Evolutionary conservation across 78 protist genomes (phyloP).

Genomic region (Dictyostelium citrinum): DNA sequence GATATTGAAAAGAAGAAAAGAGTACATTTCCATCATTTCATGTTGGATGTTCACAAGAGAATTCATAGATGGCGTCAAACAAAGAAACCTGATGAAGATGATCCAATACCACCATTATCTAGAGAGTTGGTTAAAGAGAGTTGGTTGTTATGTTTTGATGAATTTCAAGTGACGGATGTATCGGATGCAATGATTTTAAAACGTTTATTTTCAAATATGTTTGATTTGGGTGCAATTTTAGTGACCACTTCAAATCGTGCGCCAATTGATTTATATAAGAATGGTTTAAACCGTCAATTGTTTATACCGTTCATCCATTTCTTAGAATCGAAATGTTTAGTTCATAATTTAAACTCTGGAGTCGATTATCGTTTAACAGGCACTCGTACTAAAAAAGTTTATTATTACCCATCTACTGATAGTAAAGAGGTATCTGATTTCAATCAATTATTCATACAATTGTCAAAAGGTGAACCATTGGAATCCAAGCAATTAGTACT

Average conservation of each 20-base stretch:
- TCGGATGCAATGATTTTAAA: slow-evolving; percentile 94
- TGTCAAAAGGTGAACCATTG: slow-evolving; percentile 54
- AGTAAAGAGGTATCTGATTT: not conserved
- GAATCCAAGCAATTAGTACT: not conserved
- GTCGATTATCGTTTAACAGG: slow-evolving; percentile 88
- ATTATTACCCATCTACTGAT: not conserved
- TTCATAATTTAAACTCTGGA: slow-evolving; percentile 72
- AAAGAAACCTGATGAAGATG: slow-evolving; percentile 25
- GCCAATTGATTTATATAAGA: slow-evolving; percentile 90
- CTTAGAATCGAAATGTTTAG: slow-evolving; percentile 56
- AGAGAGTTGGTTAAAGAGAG: slow-evolving; percentile 49
- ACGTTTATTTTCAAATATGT: slow-evolving; percentile 87
- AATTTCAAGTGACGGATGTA: slow-evolving; percentile 94
- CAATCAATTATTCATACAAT: not conserved
- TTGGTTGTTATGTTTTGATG: slow-evolving; percentile 94
- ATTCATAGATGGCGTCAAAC: slow-evolving; percentile 77
- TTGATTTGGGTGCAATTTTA: slow-evolving; percentile 85
- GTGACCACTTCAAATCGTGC: slow-evolving; percentile 93
- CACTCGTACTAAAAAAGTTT: slow-evolving; percentile 44
- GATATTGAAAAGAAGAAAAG: slow-evolving; percentile 75
- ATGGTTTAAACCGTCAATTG: slow-evolving; percentile 89
- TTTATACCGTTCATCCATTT: slow-evolving; percentile 91
- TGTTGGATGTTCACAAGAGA: slow-evolving; percentile 92
- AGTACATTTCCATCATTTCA: slow-evolving; percentile 93
- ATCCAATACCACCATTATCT: slow-evolving; percentile 87